A percentile compares a stretch with the other conserved stretches of the same genome.
These are phyloP conservation scores for Solanum rostratum DNA, from an alignment of 257 asterid species.

Conservation along the genomic window DNA sequence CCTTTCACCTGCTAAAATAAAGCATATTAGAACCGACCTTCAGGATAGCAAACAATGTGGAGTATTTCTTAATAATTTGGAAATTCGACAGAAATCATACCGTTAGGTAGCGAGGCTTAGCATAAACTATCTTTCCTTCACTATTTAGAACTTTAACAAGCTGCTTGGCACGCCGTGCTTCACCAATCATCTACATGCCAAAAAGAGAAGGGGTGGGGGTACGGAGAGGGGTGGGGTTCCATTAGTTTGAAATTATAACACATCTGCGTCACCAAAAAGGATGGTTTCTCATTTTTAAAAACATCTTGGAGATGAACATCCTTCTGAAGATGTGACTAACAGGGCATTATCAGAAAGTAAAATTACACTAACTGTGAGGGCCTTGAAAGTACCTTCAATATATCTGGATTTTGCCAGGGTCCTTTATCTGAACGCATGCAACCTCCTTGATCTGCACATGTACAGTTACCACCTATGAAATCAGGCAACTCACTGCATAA, in stretches of 20 bases:
- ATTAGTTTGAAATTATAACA: neutral
- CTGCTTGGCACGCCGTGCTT: constrained; percentile 76
- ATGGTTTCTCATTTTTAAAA: neutral
- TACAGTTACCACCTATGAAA: constrained; percentile 83
- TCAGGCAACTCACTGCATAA: constrained; percentile 80
- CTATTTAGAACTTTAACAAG: constrained; percentile 86
- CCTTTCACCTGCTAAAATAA: constrained; percentile 51
- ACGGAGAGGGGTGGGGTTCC: neutral
- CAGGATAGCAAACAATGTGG: neutral
- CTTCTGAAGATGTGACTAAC: neutral
- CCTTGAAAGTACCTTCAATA: constrained; percentile 51
- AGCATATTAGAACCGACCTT: neutral
- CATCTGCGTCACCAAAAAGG: neutral
- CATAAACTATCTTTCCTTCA: constrained; percentile 92
- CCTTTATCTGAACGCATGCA: constrained; percentile 96
- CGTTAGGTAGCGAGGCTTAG: constrained; percentile 73
- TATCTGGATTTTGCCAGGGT: constrained; percentile 91
- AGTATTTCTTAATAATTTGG: neutral
- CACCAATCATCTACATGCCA: constrained; percentile 74
- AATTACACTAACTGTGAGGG: neutral
- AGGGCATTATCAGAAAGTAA: neutral
- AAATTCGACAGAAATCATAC: constrained; percentile 22
- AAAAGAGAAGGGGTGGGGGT: neutral
- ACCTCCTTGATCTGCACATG: constrained; percentile 78
- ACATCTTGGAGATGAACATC: neutral